Conservation (phyloP, 1,284 basidiomycete genomes). For the Earliella scabrosa region DNA sequence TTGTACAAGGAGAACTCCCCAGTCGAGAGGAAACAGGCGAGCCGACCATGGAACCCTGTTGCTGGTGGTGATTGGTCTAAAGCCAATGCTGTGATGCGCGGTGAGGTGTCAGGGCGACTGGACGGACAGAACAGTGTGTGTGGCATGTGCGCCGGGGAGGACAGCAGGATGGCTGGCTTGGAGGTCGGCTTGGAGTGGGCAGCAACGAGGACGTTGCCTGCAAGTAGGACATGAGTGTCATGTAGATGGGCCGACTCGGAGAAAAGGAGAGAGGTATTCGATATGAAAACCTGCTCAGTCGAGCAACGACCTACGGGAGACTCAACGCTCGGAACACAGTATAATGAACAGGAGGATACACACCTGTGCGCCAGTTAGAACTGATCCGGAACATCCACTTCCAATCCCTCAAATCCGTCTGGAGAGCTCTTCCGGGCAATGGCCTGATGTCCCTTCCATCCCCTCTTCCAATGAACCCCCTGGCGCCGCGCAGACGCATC, state of each 20-base stretch:
- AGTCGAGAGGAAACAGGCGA: conserved; percentile 67
- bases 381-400: conserved; percentile 86
- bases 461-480: conserved; percentile 57
- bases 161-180: conserved; percentile 30
- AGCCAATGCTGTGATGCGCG: conserved; percentile 61
- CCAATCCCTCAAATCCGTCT: conserved; percentile 63
- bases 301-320: conserved; percentile 55
- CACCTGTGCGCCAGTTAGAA: conserved; percentile 79
- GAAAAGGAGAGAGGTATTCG: background rate
- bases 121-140: conserved; percentile 36
- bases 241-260: background rate
- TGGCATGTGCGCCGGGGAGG: conserved; percentile 32
- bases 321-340: background rate
- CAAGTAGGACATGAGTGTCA: conserved; percentile 42
- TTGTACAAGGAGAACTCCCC: conserved; percentile 67
- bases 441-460: conserved; percentile 63
- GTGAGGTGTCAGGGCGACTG: conserved; percentile 24
- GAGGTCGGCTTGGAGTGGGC: conserved; percentile 36
- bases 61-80: conserved; percentile 70
- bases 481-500: conserved; percentile 64
- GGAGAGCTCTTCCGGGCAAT: conserved; percentile 56
- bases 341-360: too few relatives aligned
- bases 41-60: conserved; percentile 41
- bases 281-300: conserved; percentile 40
- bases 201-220: conserved; percentile 45